These are phyloP conservation scores for Leccinum pachyderme DNA, from an alignment of 1,284 basidiomycete species.

Conservation along the genomic window DNA sequence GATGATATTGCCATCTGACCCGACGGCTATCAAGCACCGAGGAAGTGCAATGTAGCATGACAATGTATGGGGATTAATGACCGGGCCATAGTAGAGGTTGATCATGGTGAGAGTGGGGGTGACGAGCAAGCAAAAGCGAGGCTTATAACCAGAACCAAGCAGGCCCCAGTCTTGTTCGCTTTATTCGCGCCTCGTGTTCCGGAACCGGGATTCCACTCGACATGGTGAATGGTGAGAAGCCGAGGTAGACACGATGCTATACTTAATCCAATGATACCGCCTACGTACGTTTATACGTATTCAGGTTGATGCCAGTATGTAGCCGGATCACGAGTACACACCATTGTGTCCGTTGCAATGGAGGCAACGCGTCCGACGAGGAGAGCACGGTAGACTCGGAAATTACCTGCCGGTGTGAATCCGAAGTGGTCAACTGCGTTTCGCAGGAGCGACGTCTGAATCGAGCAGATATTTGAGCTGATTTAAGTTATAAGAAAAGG, in stretches of 20 bases:
- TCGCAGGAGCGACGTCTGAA: slow-evolving; percentile 36
- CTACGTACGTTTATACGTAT: too few relatives aligned
- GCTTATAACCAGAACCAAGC: slow-evolving; percentile 1
- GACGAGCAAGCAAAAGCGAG: not conserved
- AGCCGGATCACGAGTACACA: too few relatives aligned
- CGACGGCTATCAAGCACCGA: slow-evolving; percentile 59
- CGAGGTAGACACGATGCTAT: not conserved
- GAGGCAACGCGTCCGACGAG: too few relatives aligned
- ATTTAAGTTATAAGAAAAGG: too few relatives aligned
- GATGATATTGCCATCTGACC: slow-evolving; percentile 55
- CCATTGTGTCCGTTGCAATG: too few relatives aligned
- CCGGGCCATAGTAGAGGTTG: slow-evolving; percentile 51
- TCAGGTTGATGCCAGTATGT: too few relatives aligned
- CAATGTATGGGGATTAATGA: slow-evolving; percentile 65
- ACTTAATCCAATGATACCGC: not conserved
- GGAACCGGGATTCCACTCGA: not conserved
- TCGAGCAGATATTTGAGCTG: too few relatives aligned
- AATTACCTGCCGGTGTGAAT: too few relatives aligned
- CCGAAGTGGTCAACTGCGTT: too few relatives aligned
- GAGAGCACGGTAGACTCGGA: too few relatives aligned
- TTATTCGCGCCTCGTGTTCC: not conserved
- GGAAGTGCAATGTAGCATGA: slow-evolving; percentile 54
- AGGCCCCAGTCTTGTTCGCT: not conserved
- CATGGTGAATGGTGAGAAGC: not conserved
- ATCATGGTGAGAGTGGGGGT: slow-evolving; percentile 8